Base-by-base conservation (phyloP, 176 grass and related monocot species). In the Oryza coarctata region DNA sequence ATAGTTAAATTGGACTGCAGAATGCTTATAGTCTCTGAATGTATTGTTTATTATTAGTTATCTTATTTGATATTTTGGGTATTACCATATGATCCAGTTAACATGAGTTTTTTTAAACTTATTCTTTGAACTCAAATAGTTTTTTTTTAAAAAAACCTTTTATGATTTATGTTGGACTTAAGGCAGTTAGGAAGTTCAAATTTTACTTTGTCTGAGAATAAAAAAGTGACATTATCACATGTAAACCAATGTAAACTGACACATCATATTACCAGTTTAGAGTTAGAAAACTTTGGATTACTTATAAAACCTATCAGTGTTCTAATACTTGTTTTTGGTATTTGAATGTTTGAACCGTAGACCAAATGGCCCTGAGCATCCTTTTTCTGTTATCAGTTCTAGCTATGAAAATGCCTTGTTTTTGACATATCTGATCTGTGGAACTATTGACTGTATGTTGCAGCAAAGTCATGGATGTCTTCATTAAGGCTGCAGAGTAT, bases 381-480 rank as follows among this genome's bases (percentile, higher is more conserved):
- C 20, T 52, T 55, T 34, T 86, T 65, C 68, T 73, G 9, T 65
- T 81, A 50, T 71, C 5, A 14, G 7, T 78, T 77, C 27, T 76
- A 26, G 13, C 29, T 73, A 73, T 75, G 25, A 10, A 44, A 76
- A 60, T 60, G 55, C 36, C 40, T 70, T 9, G 1, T 1, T 71
- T 44, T 49, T 14, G 5, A 28, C 58, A 27, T 57, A 71, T 50
- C 76, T 92, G 79, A 92, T n/a, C 14, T 39, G 47, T 75, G 58
- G 34, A 66, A 57, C 25, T 86, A 25, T 40, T 80, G 18, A 49
- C 34, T 49, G 33, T 38, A 73, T 89, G 33, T 76, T 76, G 73
- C 91, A 99, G 97, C 89, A 99, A 99, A 88, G 93, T 99, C 78
- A 90, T 96, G 91, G 97, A 99, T 88, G 93, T 99, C 61, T 99